Percentiles rank a stretch among this genome's conserved stretches.
phyloP scores from a whole-genome alignment of 257 asterid species.

The Rehmannia glutinosa region DNA sequence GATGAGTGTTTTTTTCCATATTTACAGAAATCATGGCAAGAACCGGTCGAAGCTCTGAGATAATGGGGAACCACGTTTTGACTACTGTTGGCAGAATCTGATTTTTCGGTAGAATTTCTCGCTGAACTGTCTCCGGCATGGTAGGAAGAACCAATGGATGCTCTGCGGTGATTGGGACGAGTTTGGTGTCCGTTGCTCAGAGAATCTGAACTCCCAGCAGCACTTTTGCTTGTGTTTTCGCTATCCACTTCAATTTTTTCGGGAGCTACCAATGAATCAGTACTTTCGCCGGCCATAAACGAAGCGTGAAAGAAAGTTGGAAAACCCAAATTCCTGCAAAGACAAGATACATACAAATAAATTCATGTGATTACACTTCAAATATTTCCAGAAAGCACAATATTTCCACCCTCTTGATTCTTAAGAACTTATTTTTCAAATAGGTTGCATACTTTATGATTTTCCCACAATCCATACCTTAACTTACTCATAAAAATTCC shows the following conservation, averaged over 20 bases:
- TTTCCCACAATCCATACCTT: no score
- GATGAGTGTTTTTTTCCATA: constrained; percentile 45
- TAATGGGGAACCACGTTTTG: constrained; percentile 47
- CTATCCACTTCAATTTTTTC: constrained; percentile 25
- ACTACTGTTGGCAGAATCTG: constrained; percentile 20
- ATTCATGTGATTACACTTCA: background rate
- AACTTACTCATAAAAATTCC: background rate
- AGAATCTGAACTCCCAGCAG: constrained; percentile 17
- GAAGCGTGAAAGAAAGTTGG: constrained; percentile 1
- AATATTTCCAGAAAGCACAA: no score
- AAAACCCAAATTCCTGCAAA: constrained; percentile 27
- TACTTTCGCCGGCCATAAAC: constrained; percentile 57
- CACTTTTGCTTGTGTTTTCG: background rate
- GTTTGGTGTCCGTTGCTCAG: constrained; percentile 15
- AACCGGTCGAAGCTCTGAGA: constrained; percentile 85
- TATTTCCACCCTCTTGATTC: no score
- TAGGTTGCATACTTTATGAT: no score
- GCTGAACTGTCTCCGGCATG: constrained; percentile 23
- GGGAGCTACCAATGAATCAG: constrained; percentile 19
- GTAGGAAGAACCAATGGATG: constrained; percentile 37
- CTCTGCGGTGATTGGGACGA: constrained; percentile 21
- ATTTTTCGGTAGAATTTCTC: constrained; percentile 40
- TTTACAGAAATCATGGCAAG: constrained; percentile 89
- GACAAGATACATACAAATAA: background rate
- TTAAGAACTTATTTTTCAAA: no score